Percentiles rank a stretch among this genome's conserved stretches.
These are phyloP conservation scores for Xylaria sp. DNA, from an alignment of 2,329 filamentous ascomycete species.

Conservation along the genomic window DNA sequence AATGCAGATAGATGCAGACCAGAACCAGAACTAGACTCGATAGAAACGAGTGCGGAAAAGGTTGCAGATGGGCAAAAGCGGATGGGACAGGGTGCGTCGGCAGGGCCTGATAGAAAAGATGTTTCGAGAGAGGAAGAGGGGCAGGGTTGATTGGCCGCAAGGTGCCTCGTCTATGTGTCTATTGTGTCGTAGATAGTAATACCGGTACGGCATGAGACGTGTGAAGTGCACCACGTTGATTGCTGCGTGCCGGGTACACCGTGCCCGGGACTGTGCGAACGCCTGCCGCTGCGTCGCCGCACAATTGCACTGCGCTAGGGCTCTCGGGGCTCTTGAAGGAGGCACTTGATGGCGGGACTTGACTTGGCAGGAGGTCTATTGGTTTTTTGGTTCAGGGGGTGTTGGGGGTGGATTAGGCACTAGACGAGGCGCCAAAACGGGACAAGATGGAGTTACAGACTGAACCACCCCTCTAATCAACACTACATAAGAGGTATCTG, in stretches of 20 bases:
- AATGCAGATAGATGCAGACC: conserved; percentile 23
- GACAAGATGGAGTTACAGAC: conserved; percentile 3
- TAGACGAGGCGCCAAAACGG: conserved; percentile 19
- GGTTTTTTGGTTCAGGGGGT: conserved; percentile 29
- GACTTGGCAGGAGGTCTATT: conserved; percentile 25
- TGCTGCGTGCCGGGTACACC: conserved; percentile 16
- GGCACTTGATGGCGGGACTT: conserved; percentile 7
- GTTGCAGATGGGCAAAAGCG: conserved; percentile 26
- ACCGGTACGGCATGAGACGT: conserved; percentile 27
- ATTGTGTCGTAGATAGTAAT: conserved; percentile 24
- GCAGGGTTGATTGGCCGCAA: conserved; percentile 39
- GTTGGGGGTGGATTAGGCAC: conserved; percentile 12
- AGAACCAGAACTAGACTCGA: conserved; percentile 26
- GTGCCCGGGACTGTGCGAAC: neutral
- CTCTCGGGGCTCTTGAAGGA: conserved; percentile 4
- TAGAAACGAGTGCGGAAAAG: conserved; percentile 32
- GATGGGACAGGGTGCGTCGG: conserved; percentile 20
- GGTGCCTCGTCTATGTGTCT: conserved; percentile 27
- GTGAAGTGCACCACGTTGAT: conserved; percentile 30
- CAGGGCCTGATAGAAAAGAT: conserved; percentile 26
- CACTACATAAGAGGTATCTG: neutral
- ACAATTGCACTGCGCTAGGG: neutral
- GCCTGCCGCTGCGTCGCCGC: neutral
- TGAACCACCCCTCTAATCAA: neutral
- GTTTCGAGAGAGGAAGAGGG: conserved; percentile 41